phyloP scores from a whole-genome alignment of 179 eudicot species.

The Silene noctiflora region DNA sequence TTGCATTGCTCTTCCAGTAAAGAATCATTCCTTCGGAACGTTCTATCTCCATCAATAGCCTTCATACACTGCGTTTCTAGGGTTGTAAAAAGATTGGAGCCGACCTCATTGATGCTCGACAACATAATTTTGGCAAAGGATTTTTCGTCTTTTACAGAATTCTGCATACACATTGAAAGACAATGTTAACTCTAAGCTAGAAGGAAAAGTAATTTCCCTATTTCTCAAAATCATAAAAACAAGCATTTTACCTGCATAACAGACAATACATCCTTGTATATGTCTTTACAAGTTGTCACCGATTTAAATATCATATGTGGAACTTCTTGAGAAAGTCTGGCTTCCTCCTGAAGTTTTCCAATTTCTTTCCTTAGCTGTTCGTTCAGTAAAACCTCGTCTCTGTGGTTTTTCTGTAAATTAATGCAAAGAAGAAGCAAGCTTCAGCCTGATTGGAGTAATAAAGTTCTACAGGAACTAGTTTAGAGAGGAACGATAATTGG shows the following conservation, averaged over 20 bases:
- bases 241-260: slow-evolving; percentile 46
- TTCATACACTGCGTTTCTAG: slow-evolving; percentile 54
- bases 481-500: background rate
- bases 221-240: background rate
- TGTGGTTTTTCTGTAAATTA: slow-evolving; percentile 48
- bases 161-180: slow-evolving; percentile 38
- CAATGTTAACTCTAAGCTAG: slow-evolving; percentile 3
- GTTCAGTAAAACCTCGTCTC: slow-evolving; percentile 54
- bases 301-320: slow-evolving; percentile 56
- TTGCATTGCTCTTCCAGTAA: slow-evolving; percentile 49
- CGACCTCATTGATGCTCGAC: slow-evolving; percentile 59
- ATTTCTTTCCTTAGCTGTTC: slow-evolving; percentile 42
- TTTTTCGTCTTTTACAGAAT: slow-evolving; percentile 54
- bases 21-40: slow-evolving; percentile 31
- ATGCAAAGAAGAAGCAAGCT: background rate
- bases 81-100: slow-evolving; percentile 58
- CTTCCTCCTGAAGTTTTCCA: slow-evolving; percentile 62
- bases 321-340: slow-evolving; percentile 41
- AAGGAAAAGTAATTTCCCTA: background rate
- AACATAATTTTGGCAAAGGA: slow-evolving; percentile 56
- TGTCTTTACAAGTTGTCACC: slow-evolving; percentile 54
- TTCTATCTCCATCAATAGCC: slow-evolving; percentile 35
- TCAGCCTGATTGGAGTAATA: background rate
- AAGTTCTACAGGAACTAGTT: background rate
- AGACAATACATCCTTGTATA: slow-evolving; percentile 55